Conservation (phyloP, 768 basidiomycete genomes). For the Paxillus involutus region DNA sequence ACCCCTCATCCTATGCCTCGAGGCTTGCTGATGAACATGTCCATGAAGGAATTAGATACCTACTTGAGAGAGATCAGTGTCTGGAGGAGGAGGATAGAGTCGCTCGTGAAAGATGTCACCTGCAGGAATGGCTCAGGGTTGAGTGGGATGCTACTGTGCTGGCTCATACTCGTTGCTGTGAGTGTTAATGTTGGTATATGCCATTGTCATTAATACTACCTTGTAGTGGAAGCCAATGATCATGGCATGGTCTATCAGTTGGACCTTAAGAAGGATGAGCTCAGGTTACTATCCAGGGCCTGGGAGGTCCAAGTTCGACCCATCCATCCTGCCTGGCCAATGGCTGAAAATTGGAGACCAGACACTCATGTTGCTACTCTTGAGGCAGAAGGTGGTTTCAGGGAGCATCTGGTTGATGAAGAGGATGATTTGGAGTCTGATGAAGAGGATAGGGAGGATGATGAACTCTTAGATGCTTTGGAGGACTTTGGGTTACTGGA, state of each 20-base stretch:
- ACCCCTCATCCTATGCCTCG: slow-evolving; percentile 19
- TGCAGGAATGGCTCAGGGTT: slow-evolving; percentile 2
- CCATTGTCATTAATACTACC: too few species aligned
- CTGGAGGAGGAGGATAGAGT: slow-evolving; percentile 2
- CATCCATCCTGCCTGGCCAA: not conserved
- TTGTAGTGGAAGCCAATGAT: not conserved
- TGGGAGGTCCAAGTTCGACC: not conserved
- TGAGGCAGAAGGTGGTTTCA: not conserved
- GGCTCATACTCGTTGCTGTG: not conserved
- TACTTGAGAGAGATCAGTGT: slow-evolving; percentile 1
- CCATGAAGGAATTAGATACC: slow-evolving; percentile 5
- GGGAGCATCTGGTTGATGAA: not conserved
- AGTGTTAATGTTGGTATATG: too few species aligned
- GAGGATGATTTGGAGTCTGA: not conserved
- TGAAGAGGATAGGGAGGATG: too few species aligned
- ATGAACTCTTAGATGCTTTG: not conserved
- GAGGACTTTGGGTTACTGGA: slow-evolving; percentile 1
- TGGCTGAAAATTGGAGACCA: not conserved
- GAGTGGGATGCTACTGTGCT: not conserved
- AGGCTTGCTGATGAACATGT: slow-evolving; percentile 3
- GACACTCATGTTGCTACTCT: not conserved
- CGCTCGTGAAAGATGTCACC: not conserved
- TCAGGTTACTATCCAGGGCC: not conserved
- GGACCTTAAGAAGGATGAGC: not conserved
- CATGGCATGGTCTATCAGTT: not conserved